These are phyloP conservation scores for Alnus glutinosa DNA, from an alignment of 306 rosid genomes.

Conservation along the genomic window DNA sequence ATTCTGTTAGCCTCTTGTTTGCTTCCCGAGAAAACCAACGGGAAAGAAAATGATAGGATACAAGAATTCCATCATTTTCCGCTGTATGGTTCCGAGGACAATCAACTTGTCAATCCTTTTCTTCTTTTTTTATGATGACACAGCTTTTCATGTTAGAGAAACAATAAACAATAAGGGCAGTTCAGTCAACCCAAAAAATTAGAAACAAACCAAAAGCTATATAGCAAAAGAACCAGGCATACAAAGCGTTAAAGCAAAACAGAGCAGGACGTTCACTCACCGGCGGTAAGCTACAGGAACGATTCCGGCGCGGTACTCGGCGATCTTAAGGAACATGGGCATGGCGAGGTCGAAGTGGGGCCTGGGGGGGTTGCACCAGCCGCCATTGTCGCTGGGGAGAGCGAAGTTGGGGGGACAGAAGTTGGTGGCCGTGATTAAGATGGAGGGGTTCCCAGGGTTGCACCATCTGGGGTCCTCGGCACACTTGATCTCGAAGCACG, in stretches of 20 bases:
- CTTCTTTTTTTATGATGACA: not conserved
- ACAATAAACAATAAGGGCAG: not conserved
- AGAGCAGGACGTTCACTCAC: constrained; percentile 37
- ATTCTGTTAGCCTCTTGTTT: constrained; percentile 31
- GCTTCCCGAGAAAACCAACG: constrained; percentile 35
- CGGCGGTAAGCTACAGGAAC: constrained; percentile 93
- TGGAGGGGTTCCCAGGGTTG: constrained; percentile 85
- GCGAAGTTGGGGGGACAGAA: constrained; percentile 96
- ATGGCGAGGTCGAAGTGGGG: constrained; percentile 94
- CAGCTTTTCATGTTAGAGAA: not conserved
- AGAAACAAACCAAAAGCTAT: not conserved
- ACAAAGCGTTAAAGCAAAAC: not conserved
- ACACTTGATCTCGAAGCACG: constrained; percentile 92
- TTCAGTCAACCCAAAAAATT: not conserved
- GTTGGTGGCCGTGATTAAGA: constrained; percentile 84
- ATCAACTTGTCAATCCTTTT: not conserved
- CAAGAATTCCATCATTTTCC: not conserved
- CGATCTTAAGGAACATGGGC: constrained; percentile 98
- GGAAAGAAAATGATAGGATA: not conserved
- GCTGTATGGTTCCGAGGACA: constrained; percentile 17
- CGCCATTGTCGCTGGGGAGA: constrained; percentile 81
- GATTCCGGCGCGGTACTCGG: constrained; percentile 93
- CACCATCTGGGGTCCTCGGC: constrained; percentile 79
- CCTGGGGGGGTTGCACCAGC: constrained; percentile 98
- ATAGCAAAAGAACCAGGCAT: not conserved